These are phyloP conservation scores for Strobilomyces dryophilus DNA, from an alignment of 768 basidiomycete species.

Conservation along the genomic window DNA sequence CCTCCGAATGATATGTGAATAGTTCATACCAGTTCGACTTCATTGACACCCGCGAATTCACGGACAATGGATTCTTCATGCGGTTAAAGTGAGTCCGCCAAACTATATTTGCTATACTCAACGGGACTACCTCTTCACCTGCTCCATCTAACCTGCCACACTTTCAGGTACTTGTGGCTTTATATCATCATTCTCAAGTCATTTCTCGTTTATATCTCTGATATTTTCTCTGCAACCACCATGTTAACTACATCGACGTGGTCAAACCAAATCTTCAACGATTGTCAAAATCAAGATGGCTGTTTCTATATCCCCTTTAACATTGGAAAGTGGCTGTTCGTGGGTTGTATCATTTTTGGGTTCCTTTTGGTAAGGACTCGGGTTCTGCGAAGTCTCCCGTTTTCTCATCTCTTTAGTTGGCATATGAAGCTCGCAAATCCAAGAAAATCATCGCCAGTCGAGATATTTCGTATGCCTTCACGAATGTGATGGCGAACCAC, in stretches of 20 bases:
- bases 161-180: constrained; percentile 80
- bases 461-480: constrained; percentile 97
- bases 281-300: constrained; percentile 57
- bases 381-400: not conserved
- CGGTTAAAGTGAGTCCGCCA: constrained; percentile 65
- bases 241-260: constrained; percentile 90
- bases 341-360: constrained; percentile 97
- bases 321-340: constrained; percentile 94
- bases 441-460: constrained; percentile 92
- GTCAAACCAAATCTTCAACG: constrained; percentile 87
- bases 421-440: constrained; percentile 88
- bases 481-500: constrained; percentile 94
- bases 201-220: constrained; percentile 93
- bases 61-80: constrained; percentile 81
- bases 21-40: constrained; percentile 79
- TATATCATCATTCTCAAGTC: constrained; percentile 94
- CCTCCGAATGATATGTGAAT: not conserved
- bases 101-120: not conserved
- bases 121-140: not conserved
- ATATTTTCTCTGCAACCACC: constrained; percentile 96
- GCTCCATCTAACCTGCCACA: constrained; percentile 6
- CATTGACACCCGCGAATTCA: constrained; percentile 89
- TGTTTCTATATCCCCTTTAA: constrained; percentile 86
- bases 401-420: constrained; percentile 49
- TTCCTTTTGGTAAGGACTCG: constrained; percentile 73